Evolutionary conservation across 805 yeast genomes (phyloP), one percentile per base, ranked within the genome.

Genomic region (Komagataella mondaviorum): DNA sequence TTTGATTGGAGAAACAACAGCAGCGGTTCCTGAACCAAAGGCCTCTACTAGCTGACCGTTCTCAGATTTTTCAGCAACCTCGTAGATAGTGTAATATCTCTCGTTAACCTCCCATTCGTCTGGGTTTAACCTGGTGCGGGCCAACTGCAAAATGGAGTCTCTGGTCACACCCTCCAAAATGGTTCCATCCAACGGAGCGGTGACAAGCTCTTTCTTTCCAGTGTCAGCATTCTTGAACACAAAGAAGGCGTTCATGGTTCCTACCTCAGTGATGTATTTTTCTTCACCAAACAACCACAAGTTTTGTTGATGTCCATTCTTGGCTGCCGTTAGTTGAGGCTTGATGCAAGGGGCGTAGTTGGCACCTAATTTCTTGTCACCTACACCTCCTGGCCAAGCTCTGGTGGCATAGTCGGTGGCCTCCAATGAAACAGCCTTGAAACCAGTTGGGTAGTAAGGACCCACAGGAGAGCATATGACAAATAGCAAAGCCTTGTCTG

Each of bases 381-480:
- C 99, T 60, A 82, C 89, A 68, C 98, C 99, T 63, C 96, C 96
- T 64, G 98, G 98, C 98, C 98, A 91, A 30, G 99, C 98, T 73
- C 99, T 86, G 39, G 90, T 90, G 49, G 96, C 96, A 60, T 87
- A 82, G 65, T 88, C 96, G 43, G 96, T 90, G 58, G 98, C 97
- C 71, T 91, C 96, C 57, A 93, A 77, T 55, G 80, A 76, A 51
- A 93, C 96, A 46, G 98, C 96, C 71, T 90, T 89, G 81, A 91
- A 91, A 17, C 98, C 97, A 17, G 96, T 85, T 62, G 85, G 77
- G 71, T 85, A 88, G 77, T 91, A 93, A 23, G 98, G 97, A 49
- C 98, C 98, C 30, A 91, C 98, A 24, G 98, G 98, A 16, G 96
- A 88, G 47, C 91, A 85, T 66, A 91, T 90, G 48, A 90, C 88